phyloP scores from a whole-genome alignment of 345 rosid genomes.

The Clausena lansium region DNA sequence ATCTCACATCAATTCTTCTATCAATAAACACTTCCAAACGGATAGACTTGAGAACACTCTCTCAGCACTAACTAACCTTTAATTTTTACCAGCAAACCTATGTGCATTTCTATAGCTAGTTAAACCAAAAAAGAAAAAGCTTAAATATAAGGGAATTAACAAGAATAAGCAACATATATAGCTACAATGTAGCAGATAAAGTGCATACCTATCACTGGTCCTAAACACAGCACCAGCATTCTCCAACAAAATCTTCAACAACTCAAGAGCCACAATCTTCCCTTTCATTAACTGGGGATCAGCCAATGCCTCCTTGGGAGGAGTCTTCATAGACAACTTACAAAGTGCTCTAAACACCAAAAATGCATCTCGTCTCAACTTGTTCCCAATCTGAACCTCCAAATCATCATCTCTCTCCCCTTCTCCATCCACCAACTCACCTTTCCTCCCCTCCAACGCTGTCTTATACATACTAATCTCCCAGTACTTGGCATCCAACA shows the following conservation, averaged over 20 bases:
- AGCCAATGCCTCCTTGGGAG: constrained; percentile 84
- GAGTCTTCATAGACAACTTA: constrained; percentile 97
- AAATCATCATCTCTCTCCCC: constrained; percentile 85
- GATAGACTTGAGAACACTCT: background rate
- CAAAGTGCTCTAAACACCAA: constrained; percentile 99
- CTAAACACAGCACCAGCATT: constrained; percentile 99
- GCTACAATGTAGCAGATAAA: background rate
- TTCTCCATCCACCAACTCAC: constrained; percentile 92
- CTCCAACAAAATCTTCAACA: constrained; percentile 94
- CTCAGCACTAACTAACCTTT: background rate
- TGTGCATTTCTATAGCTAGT: background rate
- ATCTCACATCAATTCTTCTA: background rate
- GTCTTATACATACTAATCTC: constrained; percentile 99
- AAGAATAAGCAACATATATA: background rate
- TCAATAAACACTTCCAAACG: background rate
- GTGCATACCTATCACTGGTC: constrained; percentile 87
- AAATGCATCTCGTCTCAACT: constrained; percentile 96
- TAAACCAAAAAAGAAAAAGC: background rate
- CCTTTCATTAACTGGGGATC: constrained; percentile 98
- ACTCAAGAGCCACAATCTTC: constrained; percentile 94
- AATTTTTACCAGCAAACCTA: background rate
- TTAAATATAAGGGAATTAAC: background rate
- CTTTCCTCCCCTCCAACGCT: constrained; percentile 97
- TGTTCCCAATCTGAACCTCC: constrained; percentile 98
- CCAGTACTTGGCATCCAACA: constrained; percentile 99